A percentile compares a stretch with the other conserved stretches of the same genome.
Evolutionary conservation across 1,284 basidiomycete genomes (phyloP).

Genomic region (Phlebopus sp.): DNA sequence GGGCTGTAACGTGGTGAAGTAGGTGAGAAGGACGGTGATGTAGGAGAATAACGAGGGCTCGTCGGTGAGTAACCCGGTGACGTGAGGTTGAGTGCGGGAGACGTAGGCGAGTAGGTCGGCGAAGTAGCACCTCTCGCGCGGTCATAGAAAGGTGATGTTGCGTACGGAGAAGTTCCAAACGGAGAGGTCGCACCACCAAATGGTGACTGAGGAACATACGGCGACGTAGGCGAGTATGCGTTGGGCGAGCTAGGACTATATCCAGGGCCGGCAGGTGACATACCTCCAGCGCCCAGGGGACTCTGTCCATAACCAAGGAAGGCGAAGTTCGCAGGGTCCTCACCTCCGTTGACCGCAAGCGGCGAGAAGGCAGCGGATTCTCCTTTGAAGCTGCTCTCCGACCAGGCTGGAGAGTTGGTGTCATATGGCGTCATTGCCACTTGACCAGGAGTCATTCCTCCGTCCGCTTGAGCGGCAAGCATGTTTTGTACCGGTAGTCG

Average conservation of each 20-base stretch:
- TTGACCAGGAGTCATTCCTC: slow-evolving; percentile 90
- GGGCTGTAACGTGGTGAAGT: slow-evolving; percentile 82
- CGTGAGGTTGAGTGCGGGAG: slow-evolving; percentile 74
- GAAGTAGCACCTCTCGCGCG: slow-evolving; percentile 66
- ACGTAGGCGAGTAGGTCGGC: slow-evolving; percentile 85
- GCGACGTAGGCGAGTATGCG: slow-evolving; percentile 84
- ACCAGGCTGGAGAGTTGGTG: slow-evolving; percentile 82
- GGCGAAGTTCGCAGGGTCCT: slow-evolving; percentile 72
- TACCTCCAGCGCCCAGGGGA: slow-evolving; percentile 73
- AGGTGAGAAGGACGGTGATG: slow-evolving; percentile 84
- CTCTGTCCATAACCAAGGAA: slow-evolving; percentile 80
- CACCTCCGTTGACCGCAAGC: slow-evolving; percentile 83
- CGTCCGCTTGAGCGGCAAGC: slow-evolving; percentile 77
- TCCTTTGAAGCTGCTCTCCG: slow-evolving; percentile 69
- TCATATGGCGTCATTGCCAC: slow-evolving; percentile 95
- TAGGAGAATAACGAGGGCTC: slow-evolving; percentile 83
- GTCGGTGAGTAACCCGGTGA: slow-evolving; percentile 87
- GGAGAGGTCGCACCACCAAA: slow-evolving; percentile 80
- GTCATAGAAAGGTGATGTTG: slow-evolving; percentile 80
- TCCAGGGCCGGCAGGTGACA: slow-evolving; percentile 75
- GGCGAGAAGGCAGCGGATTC: slow-evolving; percentile 94
- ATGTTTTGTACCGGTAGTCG: slow-evolving; percentile 87
- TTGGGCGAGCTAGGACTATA: slow-evolving; percentile 85
- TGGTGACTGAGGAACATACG: slow-evolving; percentile 83
- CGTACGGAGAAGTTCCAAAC: slow-evolving; percentile 75